Base-by-base conservation (phyloP, 176 grass and related monocot genomes). In the Zoysia japonica region DNA sequence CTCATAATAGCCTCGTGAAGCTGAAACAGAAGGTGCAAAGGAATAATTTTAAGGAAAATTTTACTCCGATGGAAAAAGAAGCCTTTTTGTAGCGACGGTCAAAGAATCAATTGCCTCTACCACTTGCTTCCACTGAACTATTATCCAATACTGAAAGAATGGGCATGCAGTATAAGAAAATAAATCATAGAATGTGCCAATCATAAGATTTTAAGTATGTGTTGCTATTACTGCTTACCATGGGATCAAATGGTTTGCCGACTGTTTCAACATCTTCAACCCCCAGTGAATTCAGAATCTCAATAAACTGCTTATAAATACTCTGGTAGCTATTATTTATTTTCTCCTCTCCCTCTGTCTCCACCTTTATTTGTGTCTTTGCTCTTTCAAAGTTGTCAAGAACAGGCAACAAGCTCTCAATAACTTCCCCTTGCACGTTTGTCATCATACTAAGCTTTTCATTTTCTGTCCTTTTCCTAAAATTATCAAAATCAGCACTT, bases 371-470 rank as follows among this genome's bases (percentile, higher is more conserved):
- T 79, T 99, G 92, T n/a, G 69, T 68, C 91, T 86, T 99, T 40
- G 96, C 96, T 76, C 96, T 95, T 87, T 99, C 92, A 69, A 95
- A 99, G 60, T 95, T 99, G 87, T 99, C 96, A 57, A 99, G 74
- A 85, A 95, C 96, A 64, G 92, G 92, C 75, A 99, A 91, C 75
- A 98, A 88, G 70, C 83, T 92, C 84, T 94, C 96, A 72, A 94
- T 59, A 61, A 99, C 88, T 87, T 99, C 92, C 52, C 92, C 92
- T 85, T 93, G 92, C 66, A 87, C 96, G 85, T 98, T 95, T 75
- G 82, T 74, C 88, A 98, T 98, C 87, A 98, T 79, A 76, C 89
- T 92, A 80, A 94, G 73, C 76, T 80, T 98, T 66, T 98, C 92
- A 72, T 83, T 92, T 67, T 98, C 90, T 54, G 92, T 92, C 75